phyloP scores from a whole-genome alignment of 2,329 filamentous ascomycete genomes.

The Hortaea werneckii region DNA sequence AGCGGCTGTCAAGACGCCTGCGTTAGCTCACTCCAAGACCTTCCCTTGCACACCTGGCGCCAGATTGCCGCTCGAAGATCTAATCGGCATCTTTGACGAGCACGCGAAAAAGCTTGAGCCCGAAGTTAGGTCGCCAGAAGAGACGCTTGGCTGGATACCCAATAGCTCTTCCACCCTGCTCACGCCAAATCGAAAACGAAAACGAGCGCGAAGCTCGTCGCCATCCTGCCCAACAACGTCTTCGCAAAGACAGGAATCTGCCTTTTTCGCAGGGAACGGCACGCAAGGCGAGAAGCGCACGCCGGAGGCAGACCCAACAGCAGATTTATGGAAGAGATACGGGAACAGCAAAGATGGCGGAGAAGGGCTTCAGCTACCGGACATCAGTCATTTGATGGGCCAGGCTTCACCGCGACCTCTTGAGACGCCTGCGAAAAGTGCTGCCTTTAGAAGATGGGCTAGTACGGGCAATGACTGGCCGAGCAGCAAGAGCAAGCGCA shows the following conservation, averaged over 20 bases:
- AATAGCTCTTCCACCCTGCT: constrained; percentile 34
- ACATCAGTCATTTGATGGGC: constrained; percentile 35
- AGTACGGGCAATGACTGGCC: constrained; percentile 43
- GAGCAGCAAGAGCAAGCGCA: constrained; percentile 29
- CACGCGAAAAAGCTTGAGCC: constrained; percentile 36
- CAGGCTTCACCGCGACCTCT: constrained; percentile 37
- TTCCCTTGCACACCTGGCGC: constrained; percentile 50
- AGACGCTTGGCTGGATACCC: constrained; percentile 50
- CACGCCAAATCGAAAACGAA: constrained; percentile 34
- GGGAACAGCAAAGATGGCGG: constrained; percentile 27
- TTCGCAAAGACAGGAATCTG: constrained; percentile 28
- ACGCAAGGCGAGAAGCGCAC: constrained; percentile 25
- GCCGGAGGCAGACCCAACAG: constrained; percentile 35
- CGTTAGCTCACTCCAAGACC: constrained; percentile 22
- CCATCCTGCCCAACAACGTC: constrained; percentile 28
- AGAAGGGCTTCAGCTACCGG: constrained; percentile 28
- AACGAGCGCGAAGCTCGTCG: constrained; percentile 39
- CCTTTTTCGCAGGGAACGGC: constrained; percentile 14
- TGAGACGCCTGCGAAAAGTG: constrained; percentile 35
- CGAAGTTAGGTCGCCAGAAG: constrained; percentile 46
- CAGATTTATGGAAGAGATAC: constrained; percentile 39
- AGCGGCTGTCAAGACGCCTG: constrained; percentile 13
- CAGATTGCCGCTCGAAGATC: constrained; percentile 48
- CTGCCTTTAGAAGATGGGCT: constrained; percentile 39
- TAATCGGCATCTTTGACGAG: constrained; percentile 53